Conservation (phyloP, 2,329 filamentous ascomycete genomes). For the Shiraia sp. region DNA sequence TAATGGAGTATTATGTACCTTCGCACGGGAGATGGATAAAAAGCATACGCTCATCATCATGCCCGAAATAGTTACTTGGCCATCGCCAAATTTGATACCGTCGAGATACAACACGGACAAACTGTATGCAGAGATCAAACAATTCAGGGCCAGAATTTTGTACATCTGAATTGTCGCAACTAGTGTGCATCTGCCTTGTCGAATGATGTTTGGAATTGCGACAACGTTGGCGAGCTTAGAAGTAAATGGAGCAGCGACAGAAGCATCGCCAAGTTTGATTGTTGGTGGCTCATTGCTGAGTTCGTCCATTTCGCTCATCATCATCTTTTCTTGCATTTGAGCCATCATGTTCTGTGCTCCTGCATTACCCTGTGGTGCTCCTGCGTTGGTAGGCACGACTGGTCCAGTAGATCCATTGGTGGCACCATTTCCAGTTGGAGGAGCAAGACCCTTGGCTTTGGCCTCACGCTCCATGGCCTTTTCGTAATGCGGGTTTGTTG, state of each 20-base stretch:
- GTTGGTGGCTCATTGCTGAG: constrained; percentile 84
- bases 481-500: constrained; percentile 88
- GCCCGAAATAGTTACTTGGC: constrained; percentile 96
- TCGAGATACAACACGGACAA: constrained; percentile 94
- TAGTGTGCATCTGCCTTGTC: constrained; percentile 94
- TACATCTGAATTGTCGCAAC: constrained; percentile 99
- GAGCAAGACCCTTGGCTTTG: constrained; percentile 70
- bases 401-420: constrained; percentile 53
- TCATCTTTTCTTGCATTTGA: constrained; percentile 76
- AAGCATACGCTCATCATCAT: constrained; percentile 99
- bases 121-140: constrained; percentile 96
- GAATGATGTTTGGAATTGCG: constrained; percentile 96
- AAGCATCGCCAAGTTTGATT: constrained; percentile 96
- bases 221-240: constrained; percentile 97
- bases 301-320: constrained; percentile 80
- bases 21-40: constrained; percentile 95
- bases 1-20: constrained; percentile 53
- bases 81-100: constrained; percentile 98
- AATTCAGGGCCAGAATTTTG: constrained; percentile 98
- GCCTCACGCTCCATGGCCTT: constrained; percentile 90
- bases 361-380: constrained; percentile 82
- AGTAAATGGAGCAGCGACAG: constrained; percentile 94
- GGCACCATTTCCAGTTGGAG: constrained; percentile 46
- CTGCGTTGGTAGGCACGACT: constrained; percentile 60
- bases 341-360: constrained; percentile 82